Base-by-base conservation (phyloP, 2,329 filamentous ascomycete species). In the Colletotrichum sp. region DNA sequence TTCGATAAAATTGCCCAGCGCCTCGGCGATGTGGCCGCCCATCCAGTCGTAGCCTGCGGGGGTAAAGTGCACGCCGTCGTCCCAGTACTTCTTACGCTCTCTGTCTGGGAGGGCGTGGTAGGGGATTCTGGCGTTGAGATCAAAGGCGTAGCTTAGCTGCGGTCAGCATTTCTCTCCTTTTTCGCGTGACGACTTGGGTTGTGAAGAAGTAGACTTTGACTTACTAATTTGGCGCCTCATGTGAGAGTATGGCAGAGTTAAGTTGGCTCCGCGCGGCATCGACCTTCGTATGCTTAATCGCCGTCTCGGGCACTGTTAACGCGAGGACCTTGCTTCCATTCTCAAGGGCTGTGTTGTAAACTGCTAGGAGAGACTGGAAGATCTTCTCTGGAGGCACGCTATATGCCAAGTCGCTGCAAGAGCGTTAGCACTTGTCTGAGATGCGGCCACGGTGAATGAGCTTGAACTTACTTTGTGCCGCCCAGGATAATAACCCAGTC, bases 401-500 rank as follows among this genome's bases (percentile, higher is more conserved):
- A 76, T 85, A 85, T 26, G 82, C 88, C 7, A 94, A 81, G 78
- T 94, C 92, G 79, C 88, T 89, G 36, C 5, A 12, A 9, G 21
- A 7, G 4, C 12, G 21, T 77, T n/a, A 76, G 73, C 26, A 55
- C 16, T 4, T 32, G 5, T n/a, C 8, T 7, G 26, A 18, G 26
- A 30, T 15, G 15, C 30, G 26, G 21, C n/a, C 10, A 52, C n/a
- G 2, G 13, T 52, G n/a, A 30, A 4, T 15, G 44, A 30, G 15
- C 9, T 13, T n/a, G n/a, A 13, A 80, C 85, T 68, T 83, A 89
- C 85, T 94, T 94, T 65, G 92, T 93, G 4, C 92, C 92, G 10
- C 91, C 92, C 3, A 94, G 87, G 6, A 93, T 83, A 36, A 94
- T 88, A 16, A 90, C 88, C 91, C 92, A 94, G 85, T 93, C 90